Percentiles rank a stretch among this genome's conserved stretches.
phyloP scores from a whole-genome alignment of 345 rosid species.

The Syzygium jambos region DNA sequence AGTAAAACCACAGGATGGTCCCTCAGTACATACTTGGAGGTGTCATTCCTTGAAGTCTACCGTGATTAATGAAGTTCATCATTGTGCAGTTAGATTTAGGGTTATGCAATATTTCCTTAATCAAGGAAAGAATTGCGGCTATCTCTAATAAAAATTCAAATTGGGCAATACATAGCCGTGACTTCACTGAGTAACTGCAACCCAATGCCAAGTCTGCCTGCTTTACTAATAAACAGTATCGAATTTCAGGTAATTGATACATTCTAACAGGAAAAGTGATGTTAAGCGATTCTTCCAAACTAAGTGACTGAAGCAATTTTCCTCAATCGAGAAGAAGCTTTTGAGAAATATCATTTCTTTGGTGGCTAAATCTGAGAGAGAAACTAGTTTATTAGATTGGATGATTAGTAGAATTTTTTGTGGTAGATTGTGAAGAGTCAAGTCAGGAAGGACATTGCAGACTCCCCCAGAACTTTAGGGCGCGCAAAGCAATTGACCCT shows the following conservation, averaged over 20 bases:
- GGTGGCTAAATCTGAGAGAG: background rate
- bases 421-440: background rate
- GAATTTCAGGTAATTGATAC: background rate
- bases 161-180: background rate
- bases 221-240: background rate
- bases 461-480: background rate
- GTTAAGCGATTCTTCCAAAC: background rate
- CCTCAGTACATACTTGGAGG: background rate
- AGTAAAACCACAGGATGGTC: background rate
- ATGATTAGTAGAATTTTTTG: background rate
- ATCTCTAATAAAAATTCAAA: background rate
- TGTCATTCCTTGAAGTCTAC: background rate
- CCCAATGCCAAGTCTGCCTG: background rate
- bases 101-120: background rate
- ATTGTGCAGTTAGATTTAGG: background rate
- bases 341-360: background rate
- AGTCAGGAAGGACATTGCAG: background rate
- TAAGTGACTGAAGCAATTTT: background rate
- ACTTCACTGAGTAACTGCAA: background rate
- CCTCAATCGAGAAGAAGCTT: background rate
- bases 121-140: background rate
- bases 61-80: background rate
- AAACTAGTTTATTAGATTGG: background rate
- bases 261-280: background rate
- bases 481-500: background rate